Base-by-base conservation (phyloP, 768 basidiomycete species). In the Tylopilus intermedius region DNA sequence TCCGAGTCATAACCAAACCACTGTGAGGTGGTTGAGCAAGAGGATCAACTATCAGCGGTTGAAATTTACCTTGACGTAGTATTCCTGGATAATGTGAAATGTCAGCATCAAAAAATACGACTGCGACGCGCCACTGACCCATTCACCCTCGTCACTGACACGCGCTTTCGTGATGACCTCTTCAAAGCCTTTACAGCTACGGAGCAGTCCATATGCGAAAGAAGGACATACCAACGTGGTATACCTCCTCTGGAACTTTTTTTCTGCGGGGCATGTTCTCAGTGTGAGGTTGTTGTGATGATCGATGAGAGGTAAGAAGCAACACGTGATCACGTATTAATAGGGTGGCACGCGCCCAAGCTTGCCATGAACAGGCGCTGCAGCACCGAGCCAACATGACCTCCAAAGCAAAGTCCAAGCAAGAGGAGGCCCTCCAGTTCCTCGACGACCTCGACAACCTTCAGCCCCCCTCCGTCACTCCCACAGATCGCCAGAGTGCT, bases 361-460 rank as follows among this genome's bases (percentile, higher is more conserved):
- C 33, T 10, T 13, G 13, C 13, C 33, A 14, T 11, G 10, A 9
- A 27, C 44, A 39, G 44, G 24, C 55, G 38, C 38, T 29, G 18
- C 18, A 1, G 18, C 30, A 30, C 13, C 45, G 29, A 49, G 18
- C 14, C 32, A 45, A 44, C 47, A 77, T 76, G 73, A 32, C 72
- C 32, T 63, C 67, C 27, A 79, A 77, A 67, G 71, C 83, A 44
- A 90, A 87, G 71, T 84, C 86, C 27, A 90, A 89, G 66, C 82
- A 88, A 55, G 79, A 88, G 63, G 94, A 98, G 69, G 95, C 91
- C 21, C 83, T 94, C 21, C 87, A 86, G 64, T 86, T 98, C 72
- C 85, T 98, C 42, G 92, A 96, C 64, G 93, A 95, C 66, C 87
- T 98, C 45, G 94, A 98, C 67, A 87, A 84, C 29, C 79, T 95